Conservation (phyloP, 345 rosid species). For the Brassica carinata region DNA sequence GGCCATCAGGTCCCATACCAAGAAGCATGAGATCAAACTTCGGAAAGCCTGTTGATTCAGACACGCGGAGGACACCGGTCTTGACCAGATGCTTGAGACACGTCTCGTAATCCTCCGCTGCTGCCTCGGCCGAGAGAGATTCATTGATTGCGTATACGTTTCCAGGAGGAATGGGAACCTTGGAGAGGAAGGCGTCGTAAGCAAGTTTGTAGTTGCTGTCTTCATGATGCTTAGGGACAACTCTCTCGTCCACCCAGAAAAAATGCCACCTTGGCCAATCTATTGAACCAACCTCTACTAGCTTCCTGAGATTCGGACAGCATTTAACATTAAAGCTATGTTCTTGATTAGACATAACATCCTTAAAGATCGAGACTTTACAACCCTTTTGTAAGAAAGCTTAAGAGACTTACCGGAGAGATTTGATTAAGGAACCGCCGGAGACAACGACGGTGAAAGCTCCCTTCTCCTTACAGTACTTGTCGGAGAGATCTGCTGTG, state of each 20-base stretch:
- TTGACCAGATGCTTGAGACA: slow-evolving; percentile 64
- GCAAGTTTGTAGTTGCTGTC: slow-evolving; percentile 94
- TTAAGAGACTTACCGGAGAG: slow-evolving; percentile 49
- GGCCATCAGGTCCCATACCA: slow-evolving; percentile 95
- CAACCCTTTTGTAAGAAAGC: background rate
- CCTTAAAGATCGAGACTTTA: background rate
- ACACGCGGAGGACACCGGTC: slow-evolving; percentile 42
- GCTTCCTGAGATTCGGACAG: slow-evolving; percentile 51
- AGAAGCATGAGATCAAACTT: slow-evolving; percentile 85
- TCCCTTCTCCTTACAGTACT: slow-evolving; percentile 65
- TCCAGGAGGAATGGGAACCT: slow-evolving; percentile 68
- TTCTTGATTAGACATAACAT: slow-evolving; percentile 3
- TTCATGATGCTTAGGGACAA: slow-evolving; percentile 81
- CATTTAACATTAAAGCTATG: slow-evolving; percentile 2
- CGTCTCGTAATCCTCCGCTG: slow-evolving; percentile 85
- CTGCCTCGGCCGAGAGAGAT: slow-evolving; percentile 67
- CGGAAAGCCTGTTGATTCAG: slow-evolving; percentile 63
- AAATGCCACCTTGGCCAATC: slow-evolving; percentile 95
- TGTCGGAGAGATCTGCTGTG: slow-evolving; percentile 65
- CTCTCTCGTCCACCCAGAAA: slow-evolving; percentile 93
- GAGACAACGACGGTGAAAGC: slow-evolving; percentile 77
- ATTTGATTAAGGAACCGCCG: slow-evolving; percentile 75
- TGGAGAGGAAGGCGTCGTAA: slow-evolving; percentile 62
- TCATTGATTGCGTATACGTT: slow-evolving; percentile 82
- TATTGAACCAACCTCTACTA: slow-evolving; percentile 57